These are phyloP conservation scores for Fusarium sp. DNA, from an alignment of 2,329 filamentous ascomycete genomes.

Conservation along the genomic window DNA sequence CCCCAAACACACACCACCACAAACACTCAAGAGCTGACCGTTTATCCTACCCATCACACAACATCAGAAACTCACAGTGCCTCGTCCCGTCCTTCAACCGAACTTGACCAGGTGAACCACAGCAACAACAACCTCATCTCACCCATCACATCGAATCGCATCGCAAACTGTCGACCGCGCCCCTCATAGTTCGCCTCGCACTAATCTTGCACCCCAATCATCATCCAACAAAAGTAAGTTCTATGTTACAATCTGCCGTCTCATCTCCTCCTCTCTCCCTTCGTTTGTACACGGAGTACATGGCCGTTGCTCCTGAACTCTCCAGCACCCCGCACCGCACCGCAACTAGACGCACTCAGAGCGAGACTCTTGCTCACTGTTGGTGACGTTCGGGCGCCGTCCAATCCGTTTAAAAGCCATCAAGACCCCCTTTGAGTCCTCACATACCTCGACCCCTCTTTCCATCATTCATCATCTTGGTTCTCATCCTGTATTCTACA, in stretches of 20 bases:
- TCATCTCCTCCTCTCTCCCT: constrained; percentile 22
- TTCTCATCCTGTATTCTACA: constrained; percentile 15
- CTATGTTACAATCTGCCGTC: constrained; percentile 3
- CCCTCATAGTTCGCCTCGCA: constrained; percentile 1
- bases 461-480: constrained; percentile 31
- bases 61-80: constrained; percentile 1
- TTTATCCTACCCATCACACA: not conserved
- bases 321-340: constrained; percentile 38
- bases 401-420: constrained; percentile 42
- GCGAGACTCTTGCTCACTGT: constrained; percentile 21
- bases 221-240: constrained; percentile 30
- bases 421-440: constrained; percentile 23
- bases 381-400: constrained; percentile 41
- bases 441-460: constrained; percentile 33
- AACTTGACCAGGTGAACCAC: constrained; percentile 5
- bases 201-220: constrained; percentile 9
- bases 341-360: constrained; percentile 29
- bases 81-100: constrained; percentile 6
- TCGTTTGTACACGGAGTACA: constrained; percentile 38
- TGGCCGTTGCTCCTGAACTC: constrained; percentile 7
- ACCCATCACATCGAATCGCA: not conserved
- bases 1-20: not conserved
- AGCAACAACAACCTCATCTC: constrained; percentile 10
- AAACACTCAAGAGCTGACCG: not conserved
- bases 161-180: constrained; percentile 6